Percentiles rank a stretch among this genome's conserved stretches.
Conservation (phyloP, 306 rosid genomes). For the Dicorynia guianensis region DNA sequence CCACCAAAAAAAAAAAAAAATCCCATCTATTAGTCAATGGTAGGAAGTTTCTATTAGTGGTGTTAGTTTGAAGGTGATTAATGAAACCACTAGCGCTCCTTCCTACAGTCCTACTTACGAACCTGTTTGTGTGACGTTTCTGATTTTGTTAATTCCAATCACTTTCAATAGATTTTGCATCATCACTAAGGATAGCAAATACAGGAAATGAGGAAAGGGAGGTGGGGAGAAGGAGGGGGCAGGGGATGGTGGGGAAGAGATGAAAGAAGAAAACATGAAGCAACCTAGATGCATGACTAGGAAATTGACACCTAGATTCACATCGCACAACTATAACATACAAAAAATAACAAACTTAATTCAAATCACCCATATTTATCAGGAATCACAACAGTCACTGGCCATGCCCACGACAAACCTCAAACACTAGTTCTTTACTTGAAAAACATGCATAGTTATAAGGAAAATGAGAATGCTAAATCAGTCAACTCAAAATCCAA, state of each 20-base stretch:
- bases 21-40: background rate
- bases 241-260: too few relatives aligned
- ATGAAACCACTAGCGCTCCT: background rate
- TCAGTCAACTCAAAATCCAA: slow-evolving; percentile 10
- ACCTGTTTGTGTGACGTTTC: background rate
- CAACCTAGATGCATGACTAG: background rate
- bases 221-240: too few relatives aligned
- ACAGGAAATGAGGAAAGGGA: background rate
- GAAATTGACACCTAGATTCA: background rate
- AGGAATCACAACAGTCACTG: background rate
- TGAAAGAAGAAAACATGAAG: background rate
- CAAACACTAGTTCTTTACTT: background rate
- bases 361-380: slow-evolving; percentile 27
- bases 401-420: slow-evolving; percentile 11
- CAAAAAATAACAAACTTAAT: background rate
- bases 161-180: background rate
- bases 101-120: background rate
- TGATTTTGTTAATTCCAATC: background rate
- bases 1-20: background rate
- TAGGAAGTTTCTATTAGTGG: background rate
- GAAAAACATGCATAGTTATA: slow-evolving; percentile 5
- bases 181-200: background rate
- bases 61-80: background rate
- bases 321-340: slow-evolving; percentile 3
- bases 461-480: background rate